Conservation (phyloP, 805 yeast species). For the Babjeviella inositovora region DNA sequence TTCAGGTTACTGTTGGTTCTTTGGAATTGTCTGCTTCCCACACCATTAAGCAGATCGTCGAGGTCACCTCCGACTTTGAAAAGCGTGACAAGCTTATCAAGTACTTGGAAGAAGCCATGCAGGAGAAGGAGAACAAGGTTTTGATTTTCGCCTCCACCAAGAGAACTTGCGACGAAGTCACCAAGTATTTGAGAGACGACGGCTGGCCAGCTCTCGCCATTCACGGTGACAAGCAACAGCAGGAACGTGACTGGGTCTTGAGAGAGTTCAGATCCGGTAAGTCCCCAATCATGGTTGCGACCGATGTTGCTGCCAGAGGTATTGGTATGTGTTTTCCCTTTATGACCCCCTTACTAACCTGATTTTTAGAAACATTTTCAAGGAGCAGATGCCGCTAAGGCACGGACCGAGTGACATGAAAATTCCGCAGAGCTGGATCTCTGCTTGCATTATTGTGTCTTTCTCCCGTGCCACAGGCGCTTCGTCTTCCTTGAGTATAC, state of each 20-base stretch:
- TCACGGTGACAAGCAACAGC: constrained; percentile 96
- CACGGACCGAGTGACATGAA: too few relatives aligned
- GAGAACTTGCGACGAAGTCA: constrained; percentile 94
- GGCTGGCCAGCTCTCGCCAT: constrained; percentile 99
- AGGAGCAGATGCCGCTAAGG: too few relatives aligned
- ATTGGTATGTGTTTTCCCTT: constrained; percentile 63
- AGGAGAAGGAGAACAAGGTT: constrained; percentile 55
- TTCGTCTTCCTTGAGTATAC: too few relatives aligned
- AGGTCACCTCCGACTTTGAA: constrained; percentile 82
- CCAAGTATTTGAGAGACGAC: constrained; percentile 80
- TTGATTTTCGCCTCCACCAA: constrained; percentile 92
- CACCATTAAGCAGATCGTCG: constrained; percentile 85
- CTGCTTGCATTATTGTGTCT: too few relatives aligned
- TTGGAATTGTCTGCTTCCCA: constrained; percentile 93
- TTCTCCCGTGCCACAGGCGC: too few relatives aligned
- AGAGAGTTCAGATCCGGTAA: constrained; percentile 84
- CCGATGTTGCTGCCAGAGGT: constrained; percentile 99
- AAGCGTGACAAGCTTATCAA: constrained; percentile 83
- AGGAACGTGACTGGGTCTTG: constrained; percentile 98
- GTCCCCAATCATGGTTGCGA: constrained; percentile 96
- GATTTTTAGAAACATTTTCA: too few relatives aligned
- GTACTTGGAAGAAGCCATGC: constrained; percentile 72
- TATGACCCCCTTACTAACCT: constrained; percentile 2
- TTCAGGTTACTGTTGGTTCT: constrained; percentile 95
- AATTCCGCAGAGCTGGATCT: too few relatives aligned